Conservation (phyloP, 2,329 filamentous ascomycete species). For the Seiridium unicorne region DNA sequence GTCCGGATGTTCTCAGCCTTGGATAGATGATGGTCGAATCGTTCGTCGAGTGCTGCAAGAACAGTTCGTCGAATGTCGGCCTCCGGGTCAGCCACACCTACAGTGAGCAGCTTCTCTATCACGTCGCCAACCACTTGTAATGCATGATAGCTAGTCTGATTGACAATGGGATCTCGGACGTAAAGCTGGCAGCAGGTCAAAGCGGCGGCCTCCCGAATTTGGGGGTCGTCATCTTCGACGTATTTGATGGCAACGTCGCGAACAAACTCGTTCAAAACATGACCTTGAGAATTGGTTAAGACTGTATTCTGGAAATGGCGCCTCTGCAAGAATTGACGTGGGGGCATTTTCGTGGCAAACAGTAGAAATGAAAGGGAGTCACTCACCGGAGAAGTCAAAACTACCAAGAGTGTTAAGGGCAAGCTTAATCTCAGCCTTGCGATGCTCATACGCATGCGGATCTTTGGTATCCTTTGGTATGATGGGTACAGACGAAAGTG, state of each 20-base stretch:
- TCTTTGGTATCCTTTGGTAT: constrained; percentile 87
- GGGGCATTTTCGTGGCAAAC: no score
- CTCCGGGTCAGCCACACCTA: constrained; percentile 90
- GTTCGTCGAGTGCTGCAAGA: constrained; percentile 81
- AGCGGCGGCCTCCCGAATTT: constrained; percentile 90
- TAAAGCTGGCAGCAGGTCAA: constrained; percentile 98
- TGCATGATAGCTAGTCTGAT: constrained; percentile 95
- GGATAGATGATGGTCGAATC: constrained; percentile 94
- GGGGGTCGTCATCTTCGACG: constrained; percentile 91
- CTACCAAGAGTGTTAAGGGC: constrained; percentile 95
- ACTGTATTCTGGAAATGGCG: neutral
- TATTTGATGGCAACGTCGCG: constrained; percentile 98
- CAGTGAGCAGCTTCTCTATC: constrained; percentile 92
- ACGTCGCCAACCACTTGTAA: constrained; percentile 97
- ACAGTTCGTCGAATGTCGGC: constrained; percentile 87
- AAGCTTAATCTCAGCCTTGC: constrained; percentile 85
- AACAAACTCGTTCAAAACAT: constrained; percentile 97
- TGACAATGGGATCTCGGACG: constrained; percentile 93
- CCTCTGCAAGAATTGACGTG: no score
- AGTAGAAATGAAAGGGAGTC: no score
- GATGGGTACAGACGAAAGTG: constrained; percentile 76
- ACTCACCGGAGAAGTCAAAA: constrained; percentile 78
- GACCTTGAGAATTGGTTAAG: constrained; percentile 46
- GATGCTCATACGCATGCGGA: constrained; percentile 73
- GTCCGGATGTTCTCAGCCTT: constrained; percentile 97